Evolutionary conservation across 176 grass and related monocot genomes (phyloP).

Genomic region (Metroxylon sagu): DNA sequence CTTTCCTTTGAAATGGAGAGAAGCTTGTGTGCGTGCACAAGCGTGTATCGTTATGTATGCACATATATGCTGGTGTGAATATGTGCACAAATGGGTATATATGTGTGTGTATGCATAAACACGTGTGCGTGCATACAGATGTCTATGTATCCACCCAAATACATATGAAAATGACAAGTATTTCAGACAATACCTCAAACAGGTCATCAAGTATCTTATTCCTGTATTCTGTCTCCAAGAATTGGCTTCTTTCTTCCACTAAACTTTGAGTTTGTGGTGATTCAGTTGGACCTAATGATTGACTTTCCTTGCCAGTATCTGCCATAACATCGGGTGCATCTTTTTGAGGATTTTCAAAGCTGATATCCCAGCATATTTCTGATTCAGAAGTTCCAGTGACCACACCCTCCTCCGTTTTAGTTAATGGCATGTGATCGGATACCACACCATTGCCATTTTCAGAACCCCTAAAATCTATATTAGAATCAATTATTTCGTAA

Average conservation of each 20-base stretch:
- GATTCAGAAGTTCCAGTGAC: conserved; percentile 27
- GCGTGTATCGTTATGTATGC: no score
- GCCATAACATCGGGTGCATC: conserved; percentile 14
- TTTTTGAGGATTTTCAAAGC: conserved; percentile 42
- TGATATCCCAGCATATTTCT: conserved; percentile 72
- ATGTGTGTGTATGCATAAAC: no score
- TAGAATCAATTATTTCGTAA: conserved; percentile 77
- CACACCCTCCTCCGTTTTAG: conserved; percentile 24
- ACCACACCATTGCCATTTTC: conserved; percentile 34
- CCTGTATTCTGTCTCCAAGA: conserved; percentile 82
- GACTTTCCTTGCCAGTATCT: conserved; percentile 20
- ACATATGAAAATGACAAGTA: neutral
- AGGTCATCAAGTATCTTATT: conserved; percentile 91
- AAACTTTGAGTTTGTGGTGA: conserved; percentile 17
- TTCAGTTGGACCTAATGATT: conserved; percentile 25
- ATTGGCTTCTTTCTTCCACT: conserved; percentile 62
- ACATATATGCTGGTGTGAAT: no score
- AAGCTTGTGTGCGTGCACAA: no score
- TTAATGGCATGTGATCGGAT: conserved; percentile 26
- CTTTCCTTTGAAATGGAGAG: no score
- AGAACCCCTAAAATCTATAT: conserved; percentile 46
- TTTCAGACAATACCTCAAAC: conserved; percentile 54
- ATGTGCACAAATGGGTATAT: no score
- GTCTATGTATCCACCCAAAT: no score
- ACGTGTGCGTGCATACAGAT: no score